Conservation (phyloP, 768 basidiomycete genomes). For the Baorangia bicolor region DNA sequence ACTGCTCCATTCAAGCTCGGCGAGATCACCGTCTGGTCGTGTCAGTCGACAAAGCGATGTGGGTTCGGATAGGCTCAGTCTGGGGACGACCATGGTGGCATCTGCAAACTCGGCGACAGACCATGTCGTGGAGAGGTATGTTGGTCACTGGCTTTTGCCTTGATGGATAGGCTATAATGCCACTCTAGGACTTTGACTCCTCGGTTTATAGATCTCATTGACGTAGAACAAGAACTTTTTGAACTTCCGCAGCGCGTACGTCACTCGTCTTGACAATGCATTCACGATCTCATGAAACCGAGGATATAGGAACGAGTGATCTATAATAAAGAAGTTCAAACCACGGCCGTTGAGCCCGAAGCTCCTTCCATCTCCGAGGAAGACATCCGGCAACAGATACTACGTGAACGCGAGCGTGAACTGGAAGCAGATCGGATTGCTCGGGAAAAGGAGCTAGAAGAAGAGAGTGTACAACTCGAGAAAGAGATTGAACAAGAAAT, state of each 20-base stretch:
- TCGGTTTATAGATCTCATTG: slow-evolving; percentile 73
- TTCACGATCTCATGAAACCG: not conserved
- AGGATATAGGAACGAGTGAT: slow-evolving; percentile 65
- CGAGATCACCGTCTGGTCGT: slow-evolving; percentile 53
- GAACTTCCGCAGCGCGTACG: slow-evolving; percentile 83
- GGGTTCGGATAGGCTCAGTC: slow-evolving; percentile 45
- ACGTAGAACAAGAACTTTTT: slow-evolving; percentile 86
- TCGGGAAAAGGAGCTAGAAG: slow-evolving; percentile 76
- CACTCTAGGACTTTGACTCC: slow-evolving; percentile 56
- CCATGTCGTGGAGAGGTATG: slow-evolving; percentile 67
- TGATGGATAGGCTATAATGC: slow-evolving; percentile 3
- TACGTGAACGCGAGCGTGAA: slow-evolving; percentile 61
- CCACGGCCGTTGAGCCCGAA: slow-evolving; percentile 61
- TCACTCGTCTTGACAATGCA: not conserved
- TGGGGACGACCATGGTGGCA: slow-evolving; percentile 46
- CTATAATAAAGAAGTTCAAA: slow-evolving; percentile 86
- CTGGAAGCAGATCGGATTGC: slow-evolving; percentile 65
- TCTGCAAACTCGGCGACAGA: slow-evolving; percentile 60
- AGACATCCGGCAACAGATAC: slow-evolving; percentile 69
- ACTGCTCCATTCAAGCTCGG: slow-evolving; percentile 36
- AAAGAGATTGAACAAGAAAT: slow-evolving; percentile 87
- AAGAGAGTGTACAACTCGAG: slow-evolving; percentile 81
- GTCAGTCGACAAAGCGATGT: slow-evolving; percentile 71
- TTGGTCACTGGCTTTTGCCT: not conserved
- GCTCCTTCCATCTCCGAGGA: slow-evolving; percentile 56